Evolutionary conservation across 1,139 yeast genomes (phyloP).

Genomic region (Ashbya aceris): DNA sequence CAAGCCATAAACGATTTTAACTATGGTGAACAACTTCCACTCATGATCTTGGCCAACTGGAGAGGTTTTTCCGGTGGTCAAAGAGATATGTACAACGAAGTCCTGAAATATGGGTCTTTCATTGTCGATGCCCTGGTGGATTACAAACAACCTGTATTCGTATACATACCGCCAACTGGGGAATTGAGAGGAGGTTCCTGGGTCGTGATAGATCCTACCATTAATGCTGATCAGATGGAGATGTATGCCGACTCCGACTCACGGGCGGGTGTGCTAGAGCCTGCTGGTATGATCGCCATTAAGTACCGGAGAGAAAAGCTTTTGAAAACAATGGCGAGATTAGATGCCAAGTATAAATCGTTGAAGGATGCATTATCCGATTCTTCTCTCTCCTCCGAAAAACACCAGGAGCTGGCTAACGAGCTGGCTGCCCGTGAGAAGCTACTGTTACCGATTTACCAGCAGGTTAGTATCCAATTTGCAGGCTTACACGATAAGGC

Average conservation of each 20-base stretch:
- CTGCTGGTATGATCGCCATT: constrained; percentile 98
- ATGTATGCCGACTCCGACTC: constrained; percentile 96
- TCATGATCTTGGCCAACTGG: constrained; percentile 98
- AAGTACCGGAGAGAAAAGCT: constrained; percentile 92
- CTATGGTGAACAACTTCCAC: constrained; percentile 93
- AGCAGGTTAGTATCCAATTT: constrained; percentile 88
- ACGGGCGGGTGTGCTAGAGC: constrained; percentile 98
- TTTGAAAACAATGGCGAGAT: constrained; percentile 78
- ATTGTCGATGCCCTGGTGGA: constrained; percentile 96
- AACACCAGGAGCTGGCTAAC: constrained; percentile 53
- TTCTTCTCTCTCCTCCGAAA: constrained; percentile 48
- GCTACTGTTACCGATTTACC: constrained; percentile 73
- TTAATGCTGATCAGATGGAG: constrained; percentile 95
- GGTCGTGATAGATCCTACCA: constrained; percentile 99
- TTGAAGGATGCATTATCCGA: constrained; percentile 52
- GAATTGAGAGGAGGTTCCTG: constrained; percentile 99
- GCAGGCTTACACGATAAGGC: constrained; percentile 97
- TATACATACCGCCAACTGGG: constrained; percentile 95
- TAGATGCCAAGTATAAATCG: constrained; percentile 66
- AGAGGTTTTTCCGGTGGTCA: constrained; percentile 99
- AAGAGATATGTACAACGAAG: constrained; percentile 98
- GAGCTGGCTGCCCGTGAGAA: constrained; percentile 73
- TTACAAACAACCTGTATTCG: constrained; percentile 92
- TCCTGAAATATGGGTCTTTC: constrained; percentile 89
- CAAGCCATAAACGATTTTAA: constrained; percentile 97